Evolutionary conservation across 2,329 filamentous ascomycete genomes (phyloP).

Genomic region (Xylariaceae sp.): DNA sequence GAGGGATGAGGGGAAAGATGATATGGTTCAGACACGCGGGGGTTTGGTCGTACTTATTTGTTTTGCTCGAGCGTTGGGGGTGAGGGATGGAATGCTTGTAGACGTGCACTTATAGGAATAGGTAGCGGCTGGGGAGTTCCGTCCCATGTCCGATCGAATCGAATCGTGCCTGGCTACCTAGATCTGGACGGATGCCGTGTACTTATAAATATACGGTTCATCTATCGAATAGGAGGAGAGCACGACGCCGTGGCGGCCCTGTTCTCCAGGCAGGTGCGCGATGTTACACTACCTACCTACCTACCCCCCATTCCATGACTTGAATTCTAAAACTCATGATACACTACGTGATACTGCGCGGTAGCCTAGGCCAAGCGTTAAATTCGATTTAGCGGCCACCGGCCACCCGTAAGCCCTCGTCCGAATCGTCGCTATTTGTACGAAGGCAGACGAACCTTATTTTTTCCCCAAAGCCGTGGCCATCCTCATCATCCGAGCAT

Average conservation of each 20-base stretch:
- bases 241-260: background rate
- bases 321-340: background rate
- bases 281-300: background rate
- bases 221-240: too few relatives aligned
- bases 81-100: background rate
- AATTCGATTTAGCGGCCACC: background rate
- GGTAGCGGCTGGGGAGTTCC: background rate
- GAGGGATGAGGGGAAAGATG: background rate
- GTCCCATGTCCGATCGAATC: background rate
- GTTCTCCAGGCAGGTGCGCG: background rate
- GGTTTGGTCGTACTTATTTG: background rate
- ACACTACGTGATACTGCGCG: background rate
- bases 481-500: too few relatives aligned
- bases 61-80: background rate
- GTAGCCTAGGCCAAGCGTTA: background rate
- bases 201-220: background rate
- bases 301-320: background rate
- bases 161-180: background rate
- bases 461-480: background rate
- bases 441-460: background rate
- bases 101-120: background rate
- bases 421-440: background rate
- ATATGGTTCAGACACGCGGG: background rate
- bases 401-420: background rate
- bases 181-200: background rate